Base-by-base conservation (phyloP, 1,284 basidiomycete species). In the Naganishia cerealis region DNA sequence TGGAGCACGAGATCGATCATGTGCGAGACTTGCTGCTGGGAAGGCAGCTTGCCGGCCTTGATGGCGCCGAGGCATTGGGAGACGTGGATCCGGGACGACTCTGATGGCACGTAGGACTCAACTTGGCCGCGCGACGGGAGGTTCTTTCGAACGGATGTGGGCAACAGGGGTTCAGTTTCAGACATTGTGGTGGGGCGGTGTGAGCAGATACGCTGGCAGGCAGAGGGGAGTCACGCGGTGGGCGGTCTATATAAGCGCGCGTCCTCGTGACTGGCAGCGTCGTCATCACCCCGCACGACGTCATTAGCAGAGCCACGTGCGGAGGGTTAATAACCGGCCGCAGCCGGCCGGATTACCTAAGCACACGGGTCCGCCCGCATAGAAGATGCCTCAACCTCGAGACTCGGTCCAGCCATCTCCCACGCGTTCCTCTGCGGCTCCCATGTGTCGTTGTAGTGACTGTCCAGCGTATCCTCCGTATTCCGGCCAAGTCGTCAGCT, bases 31-130 rank as follows among this genome's bases (percentile, higher is more conserved):
- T 42, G 57, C 4, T 75, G 72, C 66, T 73, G 70, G 9, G 73
- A 77, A 67, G 78, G 78, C 8, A 82, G 70, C 68, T 82, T 82
- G 66, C 80, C 81, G 2, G 76, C 78, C 56, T 75, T 71, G 52
- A 81, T 71, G 9, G 80, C 79, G 24, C 77, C 81, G 26, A 74
- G 46, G 26, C 73, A 77, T 58, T 76, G 36, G 1, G 79, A 73
- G 40, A 78, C 70, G 39, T 75, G 72, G 71, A 79, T 78, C 33
- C 75, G 61, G 48, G 73, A 67, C 38, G 57, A 67, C 63, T 78
- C 73, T 50, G 70, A 71, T 3, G 75, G 75, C 12, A 75, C 16
- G 53, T 72, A 69, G 56, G 72, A 70, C 46, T 73, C 70, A 39
- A 76, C 70, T 39, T 75, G 71, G 24, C 70, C 52, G 33, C 70